Evolutionary conservation across 768 basidiomycete species (phyloP), one percentile per base, ranked within the genome.

Genomic region (Suillus weaverae): DNA sequence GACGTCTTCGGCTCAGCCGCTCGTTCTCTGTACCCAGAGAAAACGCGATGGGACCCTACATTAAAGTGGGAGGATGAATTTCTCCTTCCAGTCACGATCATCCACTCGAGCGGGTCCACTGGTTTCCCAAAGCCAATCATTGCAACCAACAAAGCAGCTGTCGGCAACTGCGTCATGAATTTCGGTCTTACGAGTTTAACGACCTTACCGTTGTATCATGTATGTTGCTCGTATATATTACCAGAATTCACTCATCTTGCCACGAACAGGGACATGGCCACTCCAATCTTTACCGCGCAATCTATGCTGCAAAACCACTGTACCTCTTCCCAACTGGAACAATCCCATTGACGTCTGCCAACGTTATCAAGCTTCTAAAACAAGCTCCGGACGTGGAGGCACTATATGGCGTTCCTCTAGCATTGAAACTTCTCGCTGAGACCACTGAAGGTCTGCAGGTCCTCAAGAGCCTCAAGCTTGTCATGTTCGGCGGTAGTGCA

Each of bases 401-500:
- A 9, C 70, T 79, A 62, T 79, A 69, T 57, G 78, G 76, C 16
- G 81, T 80, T 18, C 81, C 81, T 14, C 60, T 69, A 57, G 75
- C 80, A 22, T 76, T 80, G 50, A 78, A 84, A 70, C 72, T 87
- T 1, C 74, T 87, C 1, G 80, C 75, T 0, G 86, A 86, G 72
- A 79, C 80, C 0, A 70, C 75, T 8, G 81, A 83, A 65, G 85
- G 85, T 30, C 71, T 81, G 10, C 64, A 74, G 4, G 71, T 76
- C 14, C 76, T 87, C 6, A 74, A 70, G 22, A 69, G 71, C 16
- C 83, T 86, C 68, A 80, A 85, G 51, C 68, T 83, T n/a, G 83
- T 86, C 35, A 78, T 77, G 30, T 86, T 80, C 65, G 84, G 82
- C 33, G 86, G 86, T 1, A 82, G 82, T 14, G 76, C 86, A 5